Conservation (phyloP, 495 filamentous ascomycete genomes). For the Rhizodiscina lignyota region DNA sequence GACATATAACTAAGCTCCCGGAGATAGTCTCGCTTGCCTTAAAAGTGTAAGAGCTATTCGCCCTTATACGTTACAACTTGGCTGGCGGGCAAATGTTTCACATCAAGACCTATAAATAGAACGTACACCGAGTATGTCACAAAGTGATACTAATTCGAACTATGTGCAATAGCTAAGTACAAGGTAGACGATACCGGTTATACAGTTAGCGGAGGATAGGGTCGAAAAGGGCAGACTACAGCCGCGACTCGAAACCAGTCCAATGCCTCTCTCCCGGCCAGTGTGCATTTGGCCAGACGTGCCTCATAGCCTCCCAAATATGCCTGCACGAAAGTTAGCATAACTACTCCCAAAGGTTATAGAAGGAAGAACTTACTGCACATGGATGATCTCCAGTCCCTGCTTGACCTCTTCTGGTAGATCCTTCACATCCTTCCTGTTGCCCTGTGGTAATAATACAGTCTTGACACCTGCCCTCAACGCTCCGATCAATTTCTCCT, state of each 20-base stretch:
- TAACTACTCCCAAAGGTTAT: constrained; percentile 3
- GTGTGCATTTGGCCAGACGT: constrained; percentile 69
- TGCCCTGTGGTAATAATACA: constrained; percentile 73
- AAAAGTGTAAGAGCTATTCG: no score
- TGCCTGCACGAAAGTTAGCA: constrained; percentile 30
- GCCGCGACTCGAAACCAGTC: constrained; percentile 43
- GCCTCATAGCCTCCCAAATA: constrained; percentile 75
- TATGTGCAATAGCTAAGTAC: no score
- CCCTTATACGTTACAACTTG: no score
- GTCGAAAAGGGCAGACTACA: no score
- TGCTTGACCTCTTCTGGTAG: constrained; percentile 79
- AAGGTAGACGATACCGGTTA: no score
- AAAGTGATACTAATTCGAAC: no score
- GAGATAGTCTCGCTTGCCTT: no score
- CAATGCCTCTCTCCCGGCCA: constrained; percentile 57
- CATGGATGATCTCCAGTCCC: constrained; percentile 75
- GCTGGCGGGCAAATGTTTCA: no score
- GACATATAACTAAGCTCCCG: no score
- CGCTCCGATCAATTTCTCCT: constrained; percentile 96
- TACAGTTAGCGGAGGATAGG: no score
- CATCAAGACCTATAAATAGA: no score
- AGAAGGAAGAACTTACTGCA: constrained; percentile 42
- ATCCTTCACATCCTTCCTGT: constrained; percentile 87
- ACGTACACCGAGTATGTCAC: no score
- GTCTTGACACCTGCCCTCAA: constrained; percentile 87